These are phyloP conservation scores for Cyclaneusma minus DNA, from an alignment of 2,329 filamentous ascomycete genomes.

Conservation along the genomic window DNA sequence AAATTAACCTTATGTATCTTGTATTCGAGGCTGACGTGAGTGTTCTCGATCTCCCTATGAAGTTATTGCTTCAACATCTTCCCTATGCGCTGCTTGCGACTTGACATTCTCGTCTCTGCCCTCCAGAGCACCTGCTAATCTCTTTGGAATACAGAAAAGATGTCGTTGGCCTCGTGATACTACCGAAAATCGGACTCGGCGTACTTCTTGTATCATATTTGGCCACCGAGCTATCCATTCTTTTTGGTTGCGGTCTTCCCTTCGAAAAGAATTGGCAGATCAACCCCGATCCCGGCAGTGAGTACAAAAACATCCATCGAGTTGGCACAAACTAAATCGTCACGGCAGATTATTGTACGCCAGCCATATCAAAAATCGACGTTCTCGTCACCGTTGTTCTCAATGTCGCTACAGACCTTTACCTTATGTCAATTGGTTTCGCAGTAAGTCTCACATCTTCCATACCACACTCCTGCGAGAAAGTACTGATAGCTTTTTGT, in stretches of 20 bases:
- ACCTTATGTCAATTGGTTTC: conserved; percentile 41
- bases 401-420: conserved; percentile 40
- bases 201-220: conserved; percentile 33
- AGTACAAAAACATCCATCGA: conserved; percentile 13
- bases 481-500: conserved; percentile 20
- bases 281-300: conserved; percentile 38
- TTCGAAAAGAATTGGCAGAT: conserved; percentile 43
- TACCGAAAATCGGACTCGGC: conserved; percentile 33
- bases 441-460: conserved; percentile 27
- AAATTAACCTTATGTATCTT: conserved; percentile 40
- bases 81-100: too few species aligned
- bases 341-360: conserved; percentile 27
- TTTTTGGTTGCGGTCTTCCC: conserved; percentile 35
- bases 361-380: conserved; percentile 32
- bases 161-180: conserved; percentile 23
- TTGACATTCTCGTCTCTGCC: too few species aligned
- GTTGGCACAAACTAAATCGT: conserved; percentile 3
- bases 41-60: conserved; percentile 2
- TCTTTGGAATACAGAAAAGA: conserved; percentile 7
- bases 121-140: neutral
- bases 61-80: too few species aligned
- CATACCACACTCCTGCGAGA: neutral
- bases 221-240: conserved; percentile 30
- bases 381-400: conserved; percentile 34
- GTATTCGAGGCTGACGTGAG: conserved; percentile 36